Percentiles rank a stretch among this genome's conserved stretches.
Evolutionary conservation across 2,329 filamentous ascomycete species (phyloP).

Genomic region (Colletotrichum chrysophilum): DNA sequence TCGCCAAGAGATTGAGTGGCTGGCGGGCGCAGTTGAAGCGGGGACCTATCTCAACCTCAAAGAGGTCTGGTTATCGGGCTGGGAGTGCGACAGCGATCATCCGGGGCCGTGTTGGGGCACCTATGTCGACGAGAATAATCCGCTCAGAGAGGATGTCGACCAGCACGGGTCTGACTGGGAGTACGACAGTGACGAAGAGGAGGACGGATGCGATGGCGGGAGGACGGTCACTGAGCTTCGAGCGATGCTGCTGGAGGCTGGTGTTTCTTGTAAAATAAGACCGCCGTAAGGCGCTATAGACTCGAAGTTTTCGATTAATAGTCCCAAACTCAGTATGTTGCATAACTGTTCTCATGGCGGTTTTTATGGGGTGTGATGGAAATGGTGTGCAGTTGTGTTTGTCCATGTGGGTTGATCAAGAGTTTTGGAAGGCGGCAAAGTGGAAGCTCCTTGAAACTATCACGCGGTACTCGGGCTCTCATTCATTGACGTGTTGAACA

Average conservation of each 20-base stretch:
- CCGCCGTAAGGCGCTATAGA: rapidly evolving
- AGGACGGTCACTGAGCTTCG: background rate
- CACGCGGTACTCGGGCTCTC: rapidly evolving
- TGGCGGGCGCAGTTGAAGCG: background rate
- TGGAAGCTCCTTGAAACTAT: background rate
- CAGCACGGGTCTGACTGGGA: background rate
- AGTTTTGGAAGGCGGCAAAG: background rate
- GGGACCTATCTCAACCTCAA: background rate
- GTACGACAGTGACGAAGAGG: background rate
- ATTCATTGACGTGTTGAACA: background rate
- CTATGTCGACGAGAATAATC: background rate
- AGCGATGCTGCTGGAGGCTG: background rate
- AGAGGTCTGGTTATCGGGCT: background rate
- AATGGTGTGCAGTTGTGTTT: background rate
- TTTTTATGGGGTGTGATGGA: rapidly evolving
- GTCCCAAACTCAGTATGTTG: background rate
- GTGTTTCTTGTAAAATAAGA: background rate
- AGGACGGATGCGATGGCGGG: background rate
- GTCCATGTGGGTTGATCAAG: background rate
- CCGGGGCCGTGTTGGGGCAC: background rate
- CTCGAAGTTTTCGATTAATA: rapidly evolving
- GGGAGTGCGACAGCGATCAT: background rate
- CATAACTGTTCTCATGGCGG: background rate
- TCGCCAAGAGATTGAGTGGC: background rate
- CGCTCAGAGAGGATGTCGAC: background rate